Conservation (phyloP, 768 basidiomycete genomes). For the Tubosaeta sp. region DNA sequence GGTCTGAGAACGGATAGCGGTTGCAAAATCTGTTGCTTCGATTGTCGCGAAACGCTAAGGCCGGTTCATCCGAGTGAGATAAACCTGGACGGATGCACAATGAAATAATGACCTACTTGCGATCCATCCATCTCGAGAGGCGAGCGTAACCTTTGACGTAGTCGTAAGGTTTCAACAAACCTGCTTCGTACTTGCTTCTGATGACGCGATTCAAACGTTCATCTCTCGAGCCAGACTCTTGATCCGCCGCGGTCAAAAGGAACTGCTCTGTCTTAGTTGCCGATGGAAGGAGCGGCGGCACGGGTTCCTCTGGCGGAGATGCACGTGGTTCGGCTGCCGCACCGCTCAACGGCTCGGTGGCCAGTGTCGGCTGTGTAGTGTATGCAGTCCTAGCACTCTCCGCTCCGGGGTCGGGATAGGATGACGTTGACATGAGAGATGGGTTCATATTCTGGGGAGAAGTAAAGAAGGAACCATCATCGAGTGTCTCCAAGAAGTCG, state of each 20-base stretch:
- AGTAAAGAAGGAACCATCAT: slow-evolving; percentile 78
- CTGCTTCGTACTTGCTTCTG: slow-evolving; percentile 94
- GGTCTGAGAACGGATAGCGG: slow-evolving; percentile 82
- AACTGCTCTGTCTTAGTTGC: slow-evolving; percentile 84
- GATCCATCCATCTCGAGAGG: slow-evolving; percentile 91
- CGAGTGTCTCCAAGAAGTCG: slow-evolving; percentile 85
- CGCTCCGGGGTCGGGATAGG: slow-evolving; percentile 16
- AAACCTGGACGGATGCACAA: background rate
- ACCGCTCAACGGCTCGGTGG: slow-evolving; percentile 21
- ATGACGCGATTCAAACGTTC: slow-evolving; percentile 90
- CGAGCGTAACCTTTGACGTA: slow-evolving; percentile 95
- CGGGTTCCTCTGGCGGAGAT: slow-evolving; percentile 36
- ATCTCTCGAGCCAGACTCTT: slow-evolving; percentile 84
- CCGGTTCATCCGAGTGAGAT: background rate
- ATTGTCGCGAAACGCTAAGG: slow-evolving; percentile 79
- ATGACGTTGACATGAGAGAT: slow-evolving; percentile 43
- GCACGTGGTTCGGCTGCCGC: slow-evolving; percentile 20
- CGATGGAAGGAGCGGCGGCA: slow-evolving; percentile 57
- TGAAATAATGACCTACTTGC: slow-evolving; percentile 53
- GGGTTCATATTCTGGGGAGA: slow-evolving; percentile 47
- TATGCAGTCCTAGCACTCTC: slow-evolving; percentile 13
- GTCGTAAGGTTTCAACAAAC: slow-evolving; percentile 90
- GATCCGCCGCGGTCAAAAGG: slow-evolving; percentile 91
- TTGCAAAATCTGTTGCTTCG: slow-evolving; percentile 87
- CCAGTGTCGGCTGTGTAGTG: slow-evolving; percentile 9